Conservation (phyloP, 129 eudicot genomes). For the Sambucus nigra region DNA sequence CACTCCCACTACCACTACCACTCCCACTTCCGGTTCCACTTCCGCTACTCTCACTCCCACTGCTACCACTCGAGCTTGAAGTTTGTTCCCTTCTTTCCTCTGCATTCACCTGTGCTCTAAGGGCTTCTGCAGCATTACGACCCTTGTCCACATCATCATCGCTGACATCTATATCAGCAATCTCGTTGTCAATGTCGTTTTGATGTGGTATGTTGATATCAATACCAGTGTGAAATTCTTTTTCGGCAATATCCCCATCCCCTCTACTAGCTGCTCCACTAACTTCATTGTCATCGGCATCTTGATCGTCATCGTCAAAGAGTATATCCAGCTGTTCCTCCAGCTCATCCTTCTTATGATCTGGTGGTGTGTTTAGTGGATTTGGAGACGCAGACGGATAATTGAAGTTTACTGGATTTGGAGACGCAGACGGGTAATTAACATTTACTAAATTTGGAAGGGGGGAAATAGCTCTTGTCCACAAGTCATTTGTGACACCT, state of each 20-base stretch:
- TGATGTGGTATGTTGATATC: constrained; percentile 85
- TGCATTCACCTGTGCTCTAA: constrained; percentile 77
- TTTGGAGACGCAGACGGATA: constrained; percentile 25
- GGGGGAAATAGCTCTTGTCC: too few species aligned
- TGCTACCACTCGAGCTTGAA: constrained; percentile 65
- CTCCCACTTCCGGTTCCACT: constrained; percentile 55
- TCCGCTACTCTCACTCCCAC: constrained; percentile 39
- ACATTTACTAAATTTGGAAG: constrained; percentile 30
- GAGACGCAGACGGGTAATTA: too few species aligned
- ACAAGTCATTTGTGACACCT: too few species aligned
- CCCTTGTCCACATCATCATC: constrained; percentile 62
- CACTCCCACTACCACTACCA: constrained; percentile 38
- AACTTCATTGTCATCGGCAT: too few species aligned
- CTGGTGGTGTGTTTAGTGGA: constrained; percentile 47
- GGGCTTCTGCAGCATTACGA: constrained; percentile 88
- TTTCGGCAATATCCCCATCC: constrained; percentile 25
- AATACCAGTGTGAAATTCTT: constrained; percentile 47
- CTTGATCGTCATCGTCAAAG: constrained; percentile 69
- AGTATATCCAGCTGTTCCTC: constrained; percentile 78
- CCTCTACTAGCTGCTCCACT: constrained; percentile 23
- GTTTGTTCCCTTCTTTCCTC: constrained; percentile 39
- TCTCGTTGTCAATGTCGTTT: constrained; percentile 63
- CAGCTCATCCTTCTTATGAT: constrained; percentile 47
- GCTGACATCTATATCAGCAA: constrained; percentile 73
- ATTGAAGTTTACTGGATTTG: constrained; percentile 27